phyloP scores from a whole-genome alignment of 2,329 filamentous ascomycete species.

The Aspergillus unguis region DNA sequence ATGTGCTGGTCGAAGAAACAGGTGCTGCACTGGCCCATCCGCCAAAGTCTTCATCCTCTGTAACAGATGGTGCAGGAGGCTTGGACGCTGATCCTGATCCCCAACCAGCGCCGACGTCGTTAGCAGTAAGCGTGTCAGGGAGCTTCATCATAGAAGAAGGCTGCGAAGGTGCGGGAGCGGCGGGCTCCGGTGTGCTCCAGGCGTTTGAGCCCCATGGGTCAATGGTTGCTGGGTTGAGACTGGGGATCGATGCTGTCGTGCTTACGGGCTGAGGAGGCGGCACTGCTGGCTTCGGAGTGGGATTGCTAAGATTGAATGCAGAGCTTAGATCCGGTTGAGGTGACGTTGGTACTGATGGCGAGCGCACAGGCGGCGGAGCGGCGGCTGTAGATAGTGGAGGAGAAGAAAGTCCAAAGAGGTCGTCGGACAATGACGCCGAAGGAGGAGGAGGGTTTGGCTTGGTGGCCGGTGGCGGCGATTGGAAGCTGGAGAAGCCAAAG shows the following conservation, averaged over 20 bases:
- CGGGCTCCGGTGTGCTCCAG: constrained; percentile 64
- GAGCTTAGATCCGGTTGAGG: constrained; percentile 53
- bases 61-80: constrained; percentile 59
- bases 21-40: constrained; percentile 80
- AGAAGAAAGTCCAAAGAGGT: constrained; percentile 70
- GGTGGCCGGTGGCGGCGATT: constrained; percentile 38
- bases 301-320: constrained; percentile 70
- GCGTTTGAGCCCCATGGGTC: constrained; percentile 87
- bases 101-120: constrained; percentile 67
- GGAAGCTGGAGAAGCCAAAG: constrained; percentile 61
- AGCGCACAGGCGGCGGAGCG: constrained; percentile 41
- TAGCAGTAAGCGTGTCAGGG: constrained; percentile 49
- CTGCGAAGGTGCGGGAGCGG: constrained; percentile 30
- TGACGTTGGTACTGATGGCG: constrained; percentile 27
- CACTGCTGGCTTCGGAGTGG: constrained; percentile 41
- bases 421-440: constrained; percentile 59
- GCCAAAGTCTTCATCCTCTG: constrained; percentile 91
- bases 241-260: constrained; percentile 43
- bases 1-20: constrained; percentile 41
- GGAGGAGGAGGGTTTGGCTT: constrained; percentile 42
- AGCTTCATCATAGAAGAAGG: constrained; percentile 40
- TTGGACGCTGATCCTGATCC: constrained; percentile 51
- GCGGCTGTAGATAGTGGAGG: constrained; percentile 42
- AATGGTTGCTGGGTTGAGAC: constrained; percentile 41
- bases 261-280: constrained; percentile 35